Conservation (phyloP, 345 rosid genomes). For the Dipteronia sinensis region DNA sequence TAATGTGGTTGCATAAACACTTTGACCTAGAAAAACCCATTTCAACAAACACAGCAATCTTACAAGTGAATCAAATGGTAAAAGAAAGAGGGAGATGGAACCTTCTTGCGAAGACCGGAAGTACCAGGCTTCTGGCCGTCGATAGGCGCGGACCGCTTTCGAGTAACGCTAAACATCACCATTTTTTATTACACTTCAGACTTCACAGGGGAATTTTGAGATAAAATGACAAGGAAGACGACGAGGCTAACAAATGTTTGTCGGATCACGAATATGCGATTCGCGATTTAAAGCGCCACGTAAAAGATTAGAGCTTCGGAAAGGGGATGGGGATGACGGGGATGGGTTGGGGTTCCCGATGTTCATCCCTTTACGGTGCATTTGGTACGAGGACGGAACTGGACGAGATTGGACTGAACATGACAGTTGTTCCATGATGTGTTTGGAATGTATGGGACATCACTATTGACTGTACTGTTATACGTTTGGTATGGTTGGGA, state of each 20-base stretch:
- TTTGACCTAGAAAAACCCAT: conserved; percentile 66
- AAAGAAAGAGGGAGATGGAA: conserved; percentile 15
- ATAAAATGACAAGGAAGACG: neutral
- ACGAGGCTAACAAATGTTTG: neutral
- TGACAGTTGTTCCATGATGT: no score
- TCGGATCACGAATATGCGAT: conserved; percentile 2
- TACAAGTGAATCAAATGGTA: neutral
- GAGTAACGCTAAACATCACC: conserved; percentile 67
- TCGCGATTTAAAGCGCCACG: neutral
- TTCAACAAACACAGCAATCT: conserved; percentile 9
- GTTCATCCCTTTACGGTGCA: no score
- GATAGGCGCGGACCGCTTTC: conserved; percentile 62
- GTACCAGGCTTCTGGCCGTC: conserved; percentile 99
- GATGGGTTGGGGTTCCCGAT: no score
- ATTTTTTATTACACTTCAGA: conserved; percentile 21
- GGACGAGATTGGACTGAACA: no score
- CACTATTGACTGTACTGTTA: no score
- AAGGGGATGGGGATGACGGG: no score
- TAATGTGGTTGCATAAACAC: conserved; percentile 87
- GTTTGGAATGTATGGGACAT: no score
- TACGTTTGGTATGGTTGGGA: no score
- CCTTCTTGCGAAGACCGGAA: conserved; percentile 99
- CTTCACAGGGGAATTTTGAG: neutral
- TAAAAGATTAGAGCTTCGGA: no score
- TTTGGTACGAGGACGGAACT: no score